phyloP scores from a whole-genome alignment of 345 rosid species.

The Camelina sativa region DNA sequence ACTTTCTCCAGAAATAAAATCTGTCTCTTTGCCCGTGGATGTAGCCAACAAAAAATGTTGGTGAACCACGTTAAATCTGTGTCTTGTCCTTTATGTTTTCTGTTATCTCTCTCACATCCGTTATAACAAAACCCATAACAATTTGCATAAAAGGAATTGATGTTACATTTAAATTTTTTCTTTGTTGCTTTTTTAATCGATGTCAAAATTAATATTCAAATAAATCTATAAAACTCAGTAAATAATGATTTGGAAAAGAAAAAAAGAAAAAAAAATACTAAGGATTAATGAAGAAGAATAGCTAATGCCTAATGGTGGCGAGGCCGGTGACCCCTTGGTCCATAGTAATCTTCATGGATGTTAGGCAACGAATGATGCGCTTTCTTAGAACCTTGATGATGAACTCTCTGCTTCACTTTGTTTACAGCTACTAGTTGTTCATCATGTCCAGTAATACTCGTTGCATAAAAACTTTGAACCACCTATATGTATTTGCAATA shows the following conservation, averaged over 20 bases:
- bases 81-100: too few species aligned
- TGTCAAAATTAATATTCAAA: not conserved
- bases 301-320: conserved; percentile 48
- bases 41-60: too few species aligned
- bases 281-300: conserved; percentile 4
- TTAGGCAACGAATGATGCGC: conserved; percentile 48
- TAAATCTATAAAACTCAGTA: not conserved
- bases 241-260: not conserved
- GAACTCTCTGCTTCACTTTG: conserved; percentile 37
- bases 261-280: not conserved
- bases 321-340: conserved; percentile 63
- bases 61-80: too few species aligned
- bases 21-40: too few species aligned
- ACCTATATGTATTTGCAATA: not conserved
- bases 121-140: not conserved
- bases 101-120: too few species aligned
- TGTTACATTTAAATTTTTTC: not conserved
- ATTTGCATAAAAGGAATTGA: not conserved
- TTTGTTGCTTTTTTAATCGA: not conserved
- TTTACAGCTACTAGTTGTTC: not conserved
- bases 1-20: too few species aligned
- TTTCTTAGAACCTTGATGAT: conserved; percentile 35
- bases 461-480: conserved; percentile 13
- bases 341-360: conserved; percentile 69
- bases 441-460: not conserved